Percentiles rank a stretch among this genome's conserved stretches.
Evolutionary conservation across 768 basidiomycete species (phyloP).

Genomic region (Auriscalpium vulgare): DNA sequence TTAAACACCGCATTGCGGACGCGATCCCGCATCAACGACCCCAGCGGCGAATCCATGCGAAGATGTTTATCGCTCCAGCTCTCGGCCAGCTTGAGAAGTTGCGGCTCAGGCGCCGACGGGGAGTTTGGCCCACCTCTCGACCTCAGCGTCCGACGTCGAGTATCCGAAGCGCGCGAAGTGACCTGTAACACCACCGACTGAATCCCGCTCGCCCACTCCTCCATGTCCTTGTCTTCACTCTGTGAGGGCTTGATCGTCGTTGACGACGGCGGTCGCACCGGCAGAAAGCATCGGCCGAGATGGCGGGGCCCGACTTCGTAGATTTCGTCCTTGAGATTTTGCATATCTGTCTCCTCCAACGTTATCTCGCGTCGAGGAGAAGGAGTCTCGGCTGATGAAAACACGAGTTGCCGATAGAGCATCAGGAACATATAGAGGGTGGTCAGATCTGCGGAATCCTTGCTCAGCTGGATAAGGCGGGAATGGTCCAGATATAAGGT

Average conservation of each 20-base stretch:
- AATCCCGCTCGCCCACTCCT: constrained; percentile 35
- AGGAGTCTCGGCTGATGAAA: constrained; percentile 27
- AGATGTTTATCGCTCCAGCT: constrained; percentile 70
- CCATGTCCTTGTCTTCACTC: constrained; percentile 31
- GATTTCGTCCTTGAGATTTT: constrained; percentile 65
- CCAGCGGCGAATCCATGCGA: constrained; percentile 48
- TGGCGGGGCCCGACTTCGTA: constrained; percentile 57
- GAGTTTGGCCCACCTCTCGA: background rate
- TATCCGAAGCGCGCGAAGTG: constrained; percentile 56
- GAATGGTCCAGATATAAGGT: constrained; percentile 73
- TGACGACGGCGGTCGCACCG: background rate
- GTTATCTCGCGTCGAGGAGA: constrained; percentile 26
- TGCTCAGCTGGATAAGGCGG: constrained; percentile 55
- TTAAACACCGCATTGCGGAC: constrained; percentile 58
- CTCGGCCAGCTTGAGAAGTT: constrained; percentile 55
- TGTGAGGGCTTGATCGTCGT: constrained; percentile 9
- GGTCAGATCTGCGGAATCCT: constrained; percentile 68
- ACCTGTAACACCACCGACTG: constrained; percentile 57
- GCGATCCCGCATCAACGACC: constrained; percentile 51
- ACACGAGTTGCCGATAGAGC: constrained; percentile 69
- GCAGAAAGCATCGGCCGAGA: constrained; percentile 52
- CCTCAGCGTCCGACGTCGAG: constrained; percentile 16
- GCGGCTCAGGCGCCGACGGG: constrained; percentile 16
- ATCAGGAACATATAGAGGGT: constrained; percentile 75
- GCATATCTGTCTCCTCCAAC: constrained; percentile 45